These are phyloP conservation scores for Aethionema arabicum DNA, from an alignment of 345 rosid species.

Conservation along the genomic window DNA sequence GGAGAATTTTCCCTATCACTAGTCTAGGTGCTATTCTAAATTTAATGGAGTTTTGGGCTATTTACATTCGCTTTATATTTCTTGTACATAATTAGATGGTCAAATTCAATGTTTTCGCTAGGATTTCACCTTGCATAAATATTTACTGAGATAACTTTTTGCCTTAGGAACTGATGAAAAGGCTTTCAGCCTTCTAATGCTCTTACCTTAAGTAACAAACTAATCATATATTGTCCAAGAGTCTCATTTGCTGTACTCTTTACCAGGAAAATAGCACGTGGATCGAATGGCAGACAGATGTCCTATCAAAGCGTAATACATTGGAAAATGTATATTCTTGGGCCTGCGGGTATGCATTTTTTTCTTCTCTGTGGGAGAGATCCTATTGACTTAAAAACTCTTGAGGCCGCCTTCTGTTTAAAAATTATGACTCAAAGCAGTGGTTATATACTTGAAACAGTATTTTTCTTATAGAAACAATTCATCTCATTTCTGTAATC, in stretches of 20 bases:
- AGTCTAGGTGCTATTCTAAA: not conserved
- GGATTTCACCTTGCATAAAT: conserved; percentile 12
- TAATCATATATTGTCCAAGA: conserved; percentile 11
- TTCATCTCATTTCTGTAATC: conserved; percentile 17
- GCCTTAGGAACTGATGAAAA: conserved; percentile 17
- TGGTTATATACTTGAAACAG: conserved; percentile 6
- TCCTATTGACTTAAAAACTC: conserved; percentile 7
- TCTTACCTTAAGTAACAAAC: conserved; percentile 7
- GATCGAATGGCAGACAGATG: conserved; percentile 73
- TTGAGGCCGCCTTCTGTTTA: conserved; percentile 6
- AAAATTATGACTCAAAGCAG: conserved; percentile 8
- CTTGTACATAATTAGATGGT: conserved; percentile 1
- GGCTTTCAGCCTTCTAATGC: conserved; percentile 12
- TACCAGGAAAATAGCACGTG: conserved; percentile 66
- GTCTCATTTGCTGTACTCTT: conserved; percentile 19
- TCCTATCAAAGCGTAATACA: conserved; percentile 70
- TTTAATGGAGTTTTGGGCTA: conserved; percentile 1
- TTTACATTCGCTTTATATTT: not conserved
- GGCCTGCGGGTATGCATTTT: conserved; percentile 78
- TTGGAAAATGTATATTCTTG: conserved; percentile 84
- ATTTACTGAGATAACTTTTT: conserved; percentile 10
- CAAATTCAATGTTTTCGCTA: not conserved
- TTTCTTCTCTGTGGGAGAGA: conserved; percentile 3
- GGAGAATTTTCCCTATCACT: not conserved
- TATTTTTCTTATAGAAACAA: conserved; percentile 1